Conservation (phyloP, 176 grass and related monocot genomes). For the Tillandsia leiboldiana region DNA sequence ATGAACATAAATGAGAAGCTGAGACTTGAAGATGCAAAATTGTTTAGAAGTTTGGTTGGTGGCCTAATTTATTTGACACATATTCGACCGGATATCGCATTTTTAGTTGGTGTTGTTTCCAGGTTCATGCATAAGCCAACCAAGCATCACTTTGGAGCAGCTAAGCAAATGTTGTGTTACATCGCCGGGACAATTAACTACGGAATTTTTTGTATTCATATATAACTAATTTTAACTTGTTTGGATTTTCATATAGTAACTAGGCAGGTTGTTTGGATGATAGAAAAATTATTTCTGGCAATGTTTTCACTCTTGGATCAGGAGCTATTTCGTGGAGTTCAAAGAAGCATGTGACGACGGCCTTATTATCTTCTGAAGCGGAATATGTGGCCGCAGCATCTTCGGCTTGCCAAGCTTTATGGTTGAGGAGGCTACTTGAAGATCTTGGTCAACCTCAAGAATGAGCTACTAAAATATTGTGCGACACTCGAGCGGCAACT, state of each 20-base stretch:
- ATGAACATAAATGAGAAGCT: neutral
- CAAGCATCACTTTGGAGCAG: neutral
- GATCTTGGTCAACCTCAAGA: neutral
- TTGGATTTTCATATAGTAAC: neutral
- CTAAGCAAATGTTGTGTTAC: neutral
- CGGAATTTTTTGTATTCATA: neutral
- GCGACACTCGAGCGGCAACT: neutral
- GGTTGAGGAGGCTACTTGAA: neutral
- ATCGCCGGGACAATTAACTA: neutral
- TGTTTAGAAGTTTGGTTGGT: neutral
- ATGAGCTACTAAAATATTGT: neutral
- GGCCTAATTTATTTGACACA: neutral
- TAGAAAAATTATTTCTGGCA: neutral
- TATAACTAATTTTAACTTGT: neutral
- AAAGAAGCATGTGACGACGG: neutral
- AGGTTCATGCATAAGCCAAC: neutral
- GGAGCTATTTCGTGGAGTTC: neutral
- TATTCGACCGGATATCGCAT: neutral
- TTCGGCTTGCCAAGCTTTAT: neutral
- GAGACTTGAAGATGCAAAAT: neutral
- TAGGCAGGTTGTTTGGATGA: neutral
- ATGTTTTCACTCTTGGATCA: neutral
- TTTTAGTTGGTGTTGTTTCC: neutral
- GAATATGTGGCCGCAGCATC: neutral
- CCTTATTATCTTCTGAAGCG: neutral